A percentile compares a stretch with the other conserved stretches of the same genome.
Conservation (phyloP, 306 rosid species). For the Styphnolobium japonicum region DNA sequence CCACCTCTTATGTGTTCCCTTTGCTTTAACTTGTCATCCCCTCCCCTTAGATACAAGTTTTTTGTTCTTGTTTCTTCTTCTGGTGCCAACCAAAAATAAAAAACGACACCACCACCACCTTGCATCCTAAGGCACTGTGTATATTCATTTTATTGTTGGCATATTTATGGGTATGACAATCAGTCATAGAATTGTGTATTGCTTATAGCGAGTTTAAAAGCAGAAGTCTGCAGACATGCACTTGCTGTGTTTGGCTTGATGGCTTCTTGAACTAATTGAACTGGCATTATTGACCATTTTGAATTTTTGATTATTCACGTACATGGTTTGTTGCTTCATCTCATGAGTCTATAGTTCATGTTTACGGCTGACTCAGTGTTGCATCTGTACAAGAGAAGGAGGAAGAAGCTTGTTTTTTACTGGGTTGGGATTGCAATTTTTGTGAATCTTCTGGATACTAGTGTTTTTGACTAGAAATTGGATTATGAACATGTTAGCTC, state of each 20-base stretch:
- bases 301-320: neutral
- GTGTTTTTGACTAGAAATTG: conserved; percentile 1
- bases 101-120: neutral
- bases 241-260: neutral
- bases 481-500: neutral
- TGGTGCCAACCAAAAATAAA: neutral
- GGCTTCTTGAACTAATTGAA: neutral
- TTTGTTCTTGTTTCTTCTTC: neutral
- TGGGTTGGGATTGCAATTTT: neutral
- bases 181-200: neutral
- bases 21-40: neutral
- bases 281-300: neutral
- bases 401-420: neutral
- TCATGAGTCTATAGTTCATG: neutral
- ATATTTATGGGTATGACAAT: neutral
- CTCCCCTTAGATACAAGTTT: neutral
- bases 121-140: neutral
- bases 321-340: neutral
- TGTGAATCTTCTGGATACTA: neutral
- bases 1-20: neutral
- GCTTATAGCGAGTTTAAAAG: no score
- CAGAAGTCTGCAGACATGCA: neutral
- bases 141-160: neutral
- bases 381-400: neutral
- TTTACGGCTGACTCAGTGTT: no score